A percentile compares a stretch with the other conserved stretches of the same genome.
These are phyloP conservation scores for Colletotrichum sp. DNA, from an alignment of 2,329 filamentous ascomycete species.

Conservation along the genomic window DNA sequence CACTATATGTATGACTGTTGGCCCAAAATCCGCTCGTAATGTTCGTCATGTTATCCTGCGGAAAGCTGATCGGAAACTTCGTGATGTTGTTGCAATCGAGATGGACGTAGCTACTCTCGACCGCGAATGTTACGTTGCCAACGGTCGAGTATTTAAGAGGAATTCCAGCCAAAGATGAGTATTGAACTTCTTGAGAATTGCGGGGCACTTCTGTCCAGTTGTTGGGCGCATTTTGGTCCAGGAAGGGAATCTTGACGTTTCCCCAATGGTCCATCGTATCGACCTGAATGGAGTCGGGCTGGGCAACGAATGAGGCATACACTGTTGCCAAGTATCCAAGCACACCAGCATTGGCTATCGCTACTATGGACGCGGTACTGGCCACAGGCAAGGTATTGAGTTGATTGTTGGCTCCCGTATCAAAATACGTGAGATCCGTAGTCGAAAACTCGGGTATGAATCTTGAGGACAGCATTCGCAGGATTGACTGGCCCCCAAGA, in stretches of 20 bases:
- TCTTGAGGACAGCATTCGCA: constrained; percentile 19
- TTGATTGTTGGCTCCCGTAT: not conserved
- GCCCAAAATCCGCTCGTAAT: not conserved
- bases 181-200: not conserved
- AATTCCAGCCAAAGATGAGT: not conserved
- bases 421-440: not conserved
- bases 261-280: constrained; percentile 29
- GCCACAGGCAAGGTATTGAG: not conserved
- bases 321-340: not conserved
- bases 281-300: constrained; percentile 21
- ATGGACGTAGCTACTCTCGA: constrained; percentile 6
- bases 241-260: constrained; percentile 31
- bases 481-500: constrained; percentile 30
- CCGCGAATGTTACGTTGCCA: not conserved
- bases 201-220: not conserved
- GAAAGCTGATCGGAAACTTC: not conserved
- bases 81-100: not conserved
- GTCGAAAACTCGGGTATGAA: not conserved
- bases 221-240: not conserved
- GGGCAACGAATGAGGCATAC: constrained; percentile 24
- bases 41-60: not conserved
- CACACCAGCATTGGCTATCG: not conserved
- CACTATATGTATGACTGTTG: not conserved
- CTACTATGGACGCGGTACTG: not conserved
- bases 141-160: not conserved